Base-by-base conservation (phyloP, 23 red algal genomes). In the Gracilaria vermiculophylla region DNA sequence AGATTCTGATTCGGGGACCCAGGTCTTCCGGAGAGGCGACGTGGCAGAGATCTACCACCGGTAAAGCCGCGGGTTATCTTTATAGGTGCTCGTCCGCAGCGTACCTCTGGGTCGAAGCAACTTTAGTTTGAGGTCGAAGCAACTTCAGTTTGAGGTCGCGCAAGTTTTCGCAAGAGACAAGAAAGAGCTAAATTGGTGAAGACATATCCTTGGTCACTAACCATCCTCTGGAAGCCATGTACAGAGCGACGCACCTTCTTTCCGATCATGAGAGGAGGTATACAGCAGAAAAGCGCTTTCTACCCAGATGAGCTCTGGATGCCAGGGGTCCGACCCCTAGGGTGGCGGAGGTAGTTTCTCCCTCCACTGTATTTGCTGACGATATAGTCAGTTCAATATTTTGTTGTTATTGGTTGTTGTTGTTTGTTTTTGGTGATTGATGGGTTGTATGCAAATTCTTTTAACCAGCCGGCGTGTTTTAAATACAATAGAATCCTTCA, bases 401-500 rank as follows among this genome's bases (percentile, higher is more conserved):
- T 47, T 47, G 43, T 47, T 47, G 43, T 47, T 27, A 19, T 60
- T 60, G n/a, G 19, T 60, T 60, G 19, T 60, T 60, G n/a, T 60
- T 60, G 19, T 60, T 21, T 6, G n/a, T n/a, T n/a, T n/a, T n/a
- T n/a, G n/a, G n/a, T n/a, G n/a, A n/a, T n/a, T n/a, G n/a, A n/a
- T n/a, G n/a, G n/a, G n/a, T n/a, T n/a, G n/a, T n/a, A n/a, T n/a
- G n/a, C 20, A 23, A 16, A 4, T 19, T 12, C 5, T 55, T 4
- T 55, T 19, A n/a, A n/a, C n/a, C n/a, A n/a, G n/a, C n/a, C n/a
- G n/a, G n/a, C n/a, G n/a, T n/a, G n/a, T n/a, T n/a, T n/a, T n/a
- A n/a, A n/a, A n/a, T n/a, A n/a, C n/a, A n/a, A 81, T 81, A 52
- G 77, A 81, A 10, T 35, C 12, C 33, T 81, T 81, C 77, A 44